These are phyloP conservation scores for Saccharomycopsis selenospora DNA, from an alignment of 805 yeast species.

Conservation along the genomic window DNA sequence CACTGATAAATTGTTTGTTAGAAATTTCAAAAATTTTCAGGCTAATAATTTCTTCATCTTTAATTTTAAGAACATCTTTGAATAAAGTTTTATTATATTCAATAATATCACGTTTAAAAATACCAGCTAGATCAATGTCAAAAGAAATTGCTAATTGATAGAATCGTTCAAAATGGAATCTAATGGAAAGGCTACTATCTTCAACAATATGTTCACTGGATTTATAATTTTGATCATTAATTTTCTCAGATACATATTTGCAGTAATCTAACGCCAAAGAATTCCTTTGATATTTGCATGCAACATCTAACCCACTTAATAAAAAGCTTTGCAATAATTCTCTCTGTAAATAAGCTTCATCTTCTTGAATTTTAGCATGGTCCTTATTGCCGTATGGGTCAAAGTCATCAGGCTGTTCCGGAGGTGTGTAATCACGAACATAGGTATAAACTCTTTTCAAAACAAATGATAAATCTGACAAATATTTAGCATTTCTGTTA, in stretches of 20 bases:
- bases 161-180: conserved; percentile 29
- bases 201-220: not conserved
- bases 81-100: conserved; percentile 38
- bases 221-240: not conserved
- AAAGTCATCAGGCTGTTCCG: conserved; percentile 35
- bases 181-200: not conserved
- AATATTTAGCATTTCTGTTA: conserved; percentile 33
- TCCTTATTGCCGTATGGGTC: conserved; percentile 30
- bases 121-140: conserved; percentile 52
- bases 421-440: conserved; percentile 49
- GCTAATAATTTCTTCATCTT: conserved; percentile 28
- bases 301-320: conserved; percentile 42
- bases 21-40: conserved; percentile 33
- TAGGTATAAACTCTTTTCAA: conserved; percentile 60
- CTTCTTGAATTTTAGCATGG: conserved; percentile 36
- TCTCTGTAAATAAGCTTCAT: conserved; percentile 58
- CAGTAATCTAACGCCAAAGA: conserved; percentile 29
- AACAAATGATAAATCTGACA: conserved; percentile 34
- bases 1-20: conserved; percentile 26
- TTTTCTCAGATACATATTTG: conserved; percentile 14
- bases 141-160: conserved; percentile 50
- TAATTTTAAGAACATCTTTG: conserved; percentile 26
- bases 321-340: conserved; percentile 56
- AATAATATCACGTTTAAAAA: conserved; percentile 31
- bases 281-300: conserved; percentile 27